phyloP scores from a whole-genome alignment of 1,284 basidiomycete genomes.

The Heterobasidion annosum region DNA sequence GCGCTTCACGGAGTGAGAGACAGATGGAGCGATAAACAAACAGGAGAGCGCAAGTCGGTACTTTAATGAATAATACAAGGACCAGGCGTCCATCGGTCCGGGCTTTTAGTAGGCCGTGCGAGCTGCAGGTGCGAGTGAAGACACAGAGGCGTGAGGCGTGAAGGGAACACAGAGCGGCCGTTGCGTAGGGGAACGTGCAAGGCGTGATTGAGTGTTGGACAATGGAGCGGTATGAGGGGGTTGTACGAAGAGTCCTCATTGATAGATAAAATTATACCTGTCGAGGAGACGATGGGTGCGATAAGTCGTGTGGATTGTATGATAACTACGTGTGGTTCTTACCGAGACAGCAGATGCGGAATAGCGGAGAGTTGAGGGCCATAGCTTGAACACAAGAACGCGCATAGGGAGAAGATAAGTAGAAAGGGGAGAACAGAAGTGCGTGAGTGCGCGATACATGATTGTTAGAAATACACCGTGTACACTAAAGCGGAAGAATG shows the following conservation, averaged over 20 bases:
- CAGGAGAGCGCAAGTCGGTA: too few relatives aligned
- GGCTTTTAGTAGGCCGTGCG: too few relatives aligned
- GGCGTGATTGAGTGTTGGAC: too few relatives aligned
- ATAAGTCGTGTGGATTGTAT: background rate
- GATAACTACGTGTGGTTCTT: constrained; percentile 15
- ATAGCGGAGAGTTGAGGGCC: constrained; percentile 93
- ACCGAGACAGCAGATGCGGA: constrained; percentile 89
- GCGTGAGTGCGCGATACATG: background rate
- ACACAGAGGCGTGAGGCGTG: too few relatives aligned
- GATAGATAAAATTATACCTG: constrained; percentile 14
- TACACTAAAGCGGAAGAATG: constrained; percentile 1
- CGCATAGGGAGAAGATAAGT: constrained; percentile 1
- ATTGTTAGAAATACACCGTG: background rate
- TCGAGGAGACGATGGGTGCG: background rate
- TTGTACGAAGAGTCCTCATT: background rate
- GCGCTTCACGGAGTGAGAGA: too few relatives aligned
- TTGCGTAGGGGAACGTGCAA: too few relatives aligned
- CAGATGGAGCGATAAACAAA: too few relatives aligned
- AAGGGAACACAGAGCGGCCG: too few relatives aligned
- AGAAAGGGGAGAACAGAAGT: background rate
- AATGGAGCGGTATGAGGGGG: background rate
- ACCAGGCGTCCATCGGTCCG: too few relatives aligned
- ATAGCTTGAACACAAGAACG: constrained; percentile 34
- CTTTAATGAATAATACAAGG: too few relatives aligned
- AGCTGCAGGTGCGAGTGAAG: too few relatives aligned